Conservation (phyloP, 108 stramenopile genomes). For the Fistulifera pelliculosa region DNA sequence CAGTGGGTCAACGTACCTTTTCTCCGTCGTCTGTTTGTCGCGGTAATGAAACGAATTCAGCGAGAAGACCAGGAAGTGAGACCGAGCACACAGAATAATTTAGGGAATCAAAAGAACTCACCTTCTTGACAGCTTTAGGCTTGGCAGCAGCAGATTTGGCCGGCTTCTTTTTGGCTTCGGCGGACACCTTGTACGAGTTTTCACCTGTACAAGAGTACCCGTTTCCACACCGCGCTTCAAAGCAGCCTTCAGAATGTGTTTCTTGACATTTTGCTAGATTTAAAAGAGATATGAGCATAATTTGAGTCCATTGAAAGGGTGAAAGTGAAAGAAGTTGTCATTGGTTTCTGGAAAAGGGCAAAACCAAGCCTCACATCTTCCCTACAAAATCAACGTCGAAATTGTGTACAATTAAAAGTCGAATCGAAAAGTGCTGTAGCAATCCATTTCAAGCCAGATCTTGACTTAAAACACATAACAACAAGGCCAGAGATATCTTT, state of each 20-base stretch:
- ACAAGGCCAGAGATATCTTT: background rate
- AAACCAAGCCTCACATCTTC: conserved; percentile 7
- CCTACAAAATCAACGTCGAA: conserved; percentile 4
- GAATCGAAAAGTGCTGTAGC: no score
- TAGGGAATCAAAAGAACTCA: background rate
- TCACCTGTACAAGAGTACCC: conserved; percentile 53
- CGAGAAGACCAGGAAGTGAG: no score
- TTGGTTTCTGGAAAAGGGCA: background rate
- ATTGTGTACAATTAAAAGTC: background rate
- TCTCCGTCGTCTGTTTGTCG: background rate
- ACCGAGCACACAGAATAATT: no score
- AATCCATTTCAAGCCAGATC: background rate
- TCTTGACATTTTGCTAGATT: conserved; percentile 40
- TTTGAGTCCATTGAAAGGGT: no score
- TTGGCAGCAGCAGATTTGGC: conserved; percentile 22
- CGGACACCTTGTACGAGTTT: conserved; percentile 61
- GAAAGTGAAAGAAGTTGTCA: background rate
- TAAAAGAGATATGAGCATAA: background rate
- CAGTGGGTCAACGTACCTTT: background rate
- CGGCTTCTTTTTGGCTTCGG: conserved; percentile 42
- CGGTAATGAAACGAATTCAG: conserved; percentile 3
- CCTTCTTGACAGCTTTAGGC: background rate
- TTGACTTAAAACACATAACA: background rate
- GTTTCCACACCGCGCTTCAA: conserved; percentile 58
- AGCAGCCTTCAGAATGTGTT: conserved; percentile 51